Evolutionary conservation across 2,329 filamentous ascomycete genomes (phyloP).

Genomic region (Diplodia seriata): DNA sequence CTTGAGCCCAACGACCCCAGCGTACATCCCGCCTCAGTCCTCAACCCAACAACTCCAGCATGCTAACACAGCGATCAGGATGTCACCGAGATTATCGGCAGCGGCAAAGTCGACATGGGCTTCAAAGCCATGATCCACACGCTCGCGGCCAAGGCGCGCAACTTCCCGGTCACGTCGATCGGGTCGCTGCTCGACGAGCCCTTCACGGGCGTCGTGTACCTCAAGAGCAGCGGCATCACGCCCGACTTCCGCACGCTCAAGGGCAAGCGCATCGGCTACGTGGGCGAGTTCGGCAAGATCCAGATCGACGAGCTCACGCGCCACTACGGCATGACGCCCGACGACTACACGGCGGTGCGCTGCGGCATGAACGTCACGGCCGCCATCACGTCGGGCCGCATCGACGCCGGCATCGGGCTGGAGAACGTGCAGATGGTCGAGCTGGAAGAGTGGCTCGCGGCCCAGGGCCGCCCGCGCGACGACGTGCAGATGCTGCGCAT

Average conservation of each 20-base stretch:
- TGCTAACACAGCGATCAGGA: slow-evolving; percentile 54
- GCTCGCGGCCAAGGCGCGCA: slow-evolving; percentile 76
- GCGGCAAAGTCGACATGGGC: slow-evolving; percentile 76
- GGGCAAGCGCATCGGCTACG: slow-evolving; percentile 79
- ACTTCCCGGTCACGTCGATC: slow-evolving; percentile 75
- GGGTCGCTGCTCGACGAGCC: slow-evolving; percentile 80
- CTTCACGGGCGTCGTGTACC: slow-evolving; percentile 79
- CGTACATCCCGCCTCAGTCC: slow-evolving; percentile 49
- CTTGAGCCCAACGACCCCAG: slow-evolving; percentile 81
- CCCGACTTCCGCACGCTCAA: slow-evolving; percentile 76
- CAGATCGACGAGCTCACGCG: slow-evolving; percentile 82
- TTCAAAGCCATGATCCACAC: slow-evolving; percentile 89
- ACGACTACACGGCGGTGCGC: slow-evolving; percentile 77
- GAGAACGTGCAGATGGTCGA: slow-evolving; percentile 87
- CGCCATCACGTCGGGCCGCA: slow-evolving; percentile 74
- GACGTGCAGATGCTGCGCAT: slow-evolving; percentile 84
- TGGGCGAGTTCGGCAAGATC: slow-evolving; percentile 82
- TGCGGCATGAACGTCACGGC: slow-evolving; percentile 84
- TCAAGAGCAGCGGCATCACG: slow-evolving; percentile 76
- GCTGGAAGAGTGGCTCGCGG: slow-evolving; percentile 75
- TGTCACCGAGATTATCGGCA: slow-evolving; percentile 82
- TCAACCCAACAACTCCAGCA: not conserved
- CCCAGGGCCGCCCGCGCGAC: slow-evolving; percentile 66
- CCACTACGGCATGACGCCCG: slow-evolving; percentile 75
- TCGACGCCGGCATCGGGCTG: slow-evolving; percentile 77